These are phyloP conservation scores for Angomonas ambiguus DNA, from an alignment of 208 protist genomes.

Conservation along the genomic window DNA sequence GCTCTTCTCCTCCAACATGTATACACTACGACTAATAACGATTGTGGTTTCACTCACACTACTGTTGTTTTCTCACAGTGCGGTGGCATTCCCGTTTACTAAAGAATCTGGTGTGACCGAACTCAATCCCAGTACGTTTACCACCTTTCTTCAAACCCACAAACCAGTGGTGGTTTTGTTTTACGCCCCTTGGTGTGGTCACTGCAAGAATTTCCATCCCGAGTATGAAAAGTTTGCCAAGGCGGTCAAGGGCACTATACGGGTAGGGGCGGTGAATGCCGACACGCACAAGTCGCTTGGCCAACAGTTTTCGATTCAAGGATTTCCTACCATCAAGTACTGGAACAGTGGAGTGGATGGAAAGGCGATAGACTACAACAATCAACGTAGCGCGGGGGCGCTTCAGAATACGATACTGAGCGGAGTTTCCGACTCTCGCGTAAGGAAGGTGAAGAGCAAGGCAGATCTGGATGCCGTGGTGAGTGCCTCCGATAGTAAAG, in stretches of 20 bases:
- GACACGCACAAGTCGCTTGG: constrained; percentile 61
- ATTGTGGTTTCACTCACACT: not conserved
- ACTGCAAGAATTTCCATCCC: constrained; percentile 91
- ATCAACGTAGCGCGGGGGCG: constrained; percentile 50
- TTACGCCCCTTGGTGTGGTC: constrained; percentile 95
- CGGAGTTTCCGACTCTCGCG: constrained; percentile 33
- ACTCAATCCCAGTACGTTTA: constrained; percentile 58
- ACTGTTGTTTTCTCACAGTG: constrained; percentile 9
- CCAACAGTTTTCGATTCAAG: constrained; percentile 70
- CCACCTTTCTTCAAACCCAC: constrained; percentile 74
- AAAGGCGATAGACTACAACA: constrained; percentile 62
- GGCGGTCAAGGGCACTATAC: constrained; percentile 65
- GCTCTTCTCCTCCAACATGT: not conserved
- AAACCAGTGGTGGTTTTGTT: constrained; percentile 91
- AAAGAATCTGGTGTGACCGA: constrained; percentile 58
- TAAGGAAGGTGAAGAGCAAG: constrained; percentile 26
- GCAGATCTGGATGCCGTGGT: constrained; percentile 27
- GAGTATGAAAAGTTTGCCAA: constrained; percentile 84
- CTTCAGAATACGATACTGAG: constrained; percentile 57
- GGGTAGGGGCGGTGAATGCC: constrained; percentile 82
- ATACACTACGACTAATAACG: not conserved
- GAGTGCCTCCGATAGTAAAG: constrained; percentile 23
- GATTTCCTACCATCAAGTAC: constrained; percentile 93
- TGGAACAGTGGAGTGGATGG: constrained; percentile 67
- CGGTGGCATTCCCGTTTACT: constrained; percentile 53